Conservation (phyloP, 495 filamentous ascomycete species). For the Mytilinidion resinicola region DNA sequence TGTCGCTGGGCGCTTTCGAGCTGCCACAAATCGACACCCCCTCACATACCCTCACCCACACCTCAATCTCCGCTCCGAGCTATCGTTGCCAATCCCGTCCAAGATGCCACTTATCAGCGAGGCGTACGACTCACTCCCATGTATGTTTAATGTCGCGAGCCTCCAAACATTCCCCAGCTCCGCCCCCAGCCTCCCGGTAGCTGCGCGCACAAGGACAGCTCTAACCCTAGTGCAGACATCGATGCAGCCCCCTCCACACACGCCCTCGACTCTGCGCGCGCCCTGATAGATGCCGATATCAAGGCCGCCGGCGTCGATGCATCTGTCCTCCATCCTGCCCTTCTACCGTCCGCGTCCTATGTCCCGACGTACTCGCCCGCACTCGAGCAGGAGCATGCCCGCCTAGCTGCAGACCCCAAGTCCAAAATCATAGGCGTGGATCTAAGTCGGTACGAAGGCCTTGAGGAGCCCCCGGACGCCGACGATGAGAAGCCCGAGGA, state of each 20-base stretch:
- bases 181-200: slow-evolving; percentile 1
- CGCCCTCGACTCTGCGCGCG: slow-evolving; percentile 48
- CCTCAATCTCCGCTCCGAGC: slow-evolving; percentile 8
- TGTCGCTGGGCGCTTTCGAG: slow-evolving; percentile 2
- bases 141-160: slow-evolving; percentile 38
- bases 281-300: slow-evolving; percentile 60
- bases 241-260: slow-evolving; percentile 59
- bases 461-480: slow-evolving; percentile 34
- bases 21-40: slow-evolving; percentile 11
- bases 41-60: slow-evolving; percentile 3
- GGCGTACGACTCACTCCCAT: slow-evolving; percentile 78
- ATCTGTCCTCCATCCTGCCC: slow-evolving; percentile 38
- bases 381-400: slow-evolving; percentile 56
- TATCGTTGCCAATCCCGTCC: neutral
- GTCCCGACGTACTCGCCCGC: slow-evolving; percentile 50
- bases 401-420: slow-evolving; percentile 46
- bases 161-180: slow-evolving; percentile 19
- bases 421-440: slow-evolving; percentile 58
- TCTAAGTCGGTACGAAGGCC: slow-evolving; percentile 72
- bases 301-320: slow-evolving; percentile 37
- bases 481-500: slow-evolving; percentile 24
- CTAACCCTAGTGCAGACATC: slow-evolving; percentile 20
- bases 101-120: slow-evolving; percentile 63
- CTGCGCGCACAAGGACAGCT: slow-evolving; percentile 6
- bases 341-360: slow-evolving; percentile 36